Evolutionary conservation across 2,329 filamentous ascomycete genomes (phyloP).

Genomic region (Xylariaceae sp.): DNA sequence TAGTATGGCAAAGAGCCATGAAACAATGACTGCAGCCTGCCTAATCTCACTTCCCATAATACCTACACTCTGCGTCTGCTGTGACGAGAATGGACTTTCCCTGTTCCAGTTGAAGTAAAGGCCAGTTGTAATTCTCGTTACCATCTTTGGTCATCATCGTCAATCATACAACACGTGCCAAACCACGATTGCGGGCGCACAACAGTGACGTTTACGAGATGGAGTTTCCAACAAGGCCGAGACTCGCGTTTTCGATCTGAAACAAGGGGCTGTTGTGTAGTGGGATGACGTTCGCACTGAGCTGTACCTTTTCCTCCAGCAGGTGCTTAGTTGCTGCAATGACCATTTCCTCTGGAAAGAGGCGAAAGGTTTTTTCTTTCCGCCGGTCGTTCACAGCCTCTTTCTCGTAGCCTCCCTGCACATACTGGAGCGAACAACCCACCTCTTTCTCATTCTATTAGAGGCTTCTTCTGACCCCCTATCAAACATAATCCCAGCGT

Average conservation of each 20-base stretch:
- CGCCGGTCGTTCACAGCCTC: neutral
- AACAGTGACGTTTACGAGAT: neutral
- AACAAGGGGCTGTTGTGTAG: neutral
- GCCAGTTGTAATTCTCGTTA: neutral
- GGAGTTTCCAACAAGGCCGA: neutral
- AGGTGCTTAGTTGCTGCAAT: neutral
- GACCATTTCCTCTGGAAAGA: neutral
- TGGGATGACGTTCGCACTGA: neutral
- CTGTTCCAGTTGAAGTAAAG: neutral
- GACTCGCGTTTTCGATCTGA: neutral
- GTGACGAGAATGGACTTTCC: neutral
- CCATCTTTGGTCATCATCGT: neutral
- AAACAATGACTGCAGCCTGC: neutral
- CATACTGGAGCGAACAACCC: neutral
- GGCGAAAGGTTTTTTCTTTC: neutral
- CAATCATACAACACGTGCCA: neutral
- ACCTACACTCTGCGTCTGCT: neutral
- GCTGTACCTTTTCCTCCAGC: neutral
- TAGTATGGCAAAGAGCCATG: neutral
- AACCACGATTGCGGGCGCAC: neutral
- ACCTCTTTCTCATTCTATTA: constrained; percentile 50
- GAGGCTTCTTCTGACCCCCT: constrained; percentile 58
- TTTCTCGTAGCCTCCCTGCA: neutral
- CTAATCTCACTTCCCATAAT: neutral
- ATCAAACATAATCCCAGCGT: constrained; percentile 60